Evolutionary conservation across 108 stramenopile genomes (phyloP).

Genomic region (Cyclotella distinguenda): DNA sequence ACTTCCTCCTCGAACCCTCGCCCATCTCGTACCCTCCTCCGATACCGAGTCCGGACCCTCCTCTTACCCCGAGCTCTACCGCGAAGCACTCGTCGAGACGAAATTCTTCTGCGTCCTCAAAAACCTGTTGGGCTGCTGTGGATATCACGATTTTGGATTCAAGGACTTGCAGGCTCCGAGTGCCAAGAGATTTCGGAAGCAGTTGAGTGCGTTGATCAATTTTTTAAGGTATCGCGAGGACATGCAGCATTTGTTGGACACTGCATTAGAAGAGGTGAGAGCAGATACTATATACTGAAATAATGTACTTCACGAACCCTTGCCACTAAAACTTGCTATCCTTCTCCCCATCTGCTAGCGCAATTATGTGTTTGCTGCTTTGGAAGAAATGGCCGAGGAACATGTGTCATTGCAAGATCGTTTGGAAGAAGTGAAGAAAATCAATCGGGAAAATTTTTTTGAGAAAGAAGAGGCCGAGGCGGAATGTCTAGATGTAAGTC

Average conservation of each 20-base stretch:
- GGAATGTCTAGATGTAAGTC: conserved; percentile 73
- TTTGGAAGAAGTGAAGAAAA: conserved; percentile 36
- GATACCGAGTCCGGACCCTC: background rate
- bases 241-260: conserved; percentile 65
- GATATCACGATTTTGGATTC: conserved; percentile 86
- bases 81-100: conserved; percentile 79
- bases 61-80: conserved; percentile 81
- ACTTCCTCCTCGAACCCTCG: conserved; percentile 13
- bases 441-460: conserved; percentile 45
- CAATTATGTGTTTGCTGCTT: conserved; percentile 51
- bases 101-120: conserved; percentile 73
- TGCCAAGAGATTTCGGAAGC: conserved; percentile 73
- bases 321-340: conserved; percentile 1
- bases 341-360: conserved; percentile 33
- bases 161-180: conserved; percentile 80
- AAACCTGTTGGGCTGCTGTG: conserved; percentile 85
- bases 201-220: conserved; percentile 93
- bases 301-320: background rate
- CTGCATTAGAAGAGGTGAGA: conserved; percentile 47
- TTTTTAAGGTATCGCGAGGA: conserved; percentile 94
- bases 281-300: background rate
- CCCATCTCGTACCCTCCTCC: conserved; percentile 1
- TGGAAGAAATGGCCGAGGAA: conserved; percentile 72
- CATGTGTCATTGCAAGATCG: conserved; percentile 54
- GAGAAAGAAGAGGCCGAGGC: conserved; percentile 60